Evolutionary conservation across 2,329 filamentous ascomycete species (phyloP), one percentile per base, ranked within the genome.

Genomic region (Aureobasidium namibiae): DNA sequence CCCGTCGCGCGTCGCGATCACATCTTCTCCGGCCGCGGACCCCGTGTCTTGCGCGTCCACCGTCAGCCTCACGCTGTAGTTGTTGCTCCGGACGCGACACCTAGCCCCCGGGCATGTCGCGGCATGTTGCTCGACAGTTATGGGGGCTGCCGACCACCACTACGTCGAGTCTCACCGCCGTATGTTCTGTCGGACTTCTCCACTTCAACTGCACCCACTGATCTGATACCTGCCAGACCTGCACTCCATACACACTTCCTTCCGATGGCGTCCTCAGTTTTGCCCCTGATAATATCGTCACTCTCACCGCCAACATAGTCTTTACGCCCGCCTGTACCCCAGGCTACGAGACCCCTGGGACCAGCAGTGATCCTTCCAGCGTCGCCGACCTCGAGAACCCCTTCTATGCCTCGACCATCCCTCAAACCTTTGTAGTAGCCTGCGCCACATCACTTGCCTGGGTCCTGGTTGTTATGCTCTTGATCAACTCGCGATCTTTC

Each of bases 401-500:
- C 9, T 99, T 99, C 73, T 96, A 95, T 73, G 88, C 92, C 58
- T 96, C 92, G 38, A 91, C 90, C 21, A 92, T 94, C 45, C 92
- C 94, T 14, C 91, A 95, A 73, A 88, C 89, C 67, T 99, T 96
- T 70, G 92, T 92, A 46, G 88, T 97, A 57, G 91, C 91, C 59
- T 89, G 91, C 16, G 90, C 90, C 18, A 97, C 92, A 0, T 88
- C 96, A 59, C 87, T 95, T 52, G 88, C 91, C 50, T 97, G 95
- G 75, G 88, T 95, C 70, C 83, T 97, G 48, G 87, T 96, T 65
- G 89, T 96, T 63, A 95, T 96, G 82, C 84, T 97, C 38, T 84
- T 96, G 69, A 91, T 96, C 67, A 95, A 91, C 0, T 92, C 92
- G n/a, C 85, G 92, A 54, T 96, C 94, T 3, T 96, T 94, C 71